Percentiles rank a stretch among this genome's conserved stretches.
phyloP scores from a whole-genome alignment of 805 yeast genomes.

The Metschnikowia kofuensis region DNA sequence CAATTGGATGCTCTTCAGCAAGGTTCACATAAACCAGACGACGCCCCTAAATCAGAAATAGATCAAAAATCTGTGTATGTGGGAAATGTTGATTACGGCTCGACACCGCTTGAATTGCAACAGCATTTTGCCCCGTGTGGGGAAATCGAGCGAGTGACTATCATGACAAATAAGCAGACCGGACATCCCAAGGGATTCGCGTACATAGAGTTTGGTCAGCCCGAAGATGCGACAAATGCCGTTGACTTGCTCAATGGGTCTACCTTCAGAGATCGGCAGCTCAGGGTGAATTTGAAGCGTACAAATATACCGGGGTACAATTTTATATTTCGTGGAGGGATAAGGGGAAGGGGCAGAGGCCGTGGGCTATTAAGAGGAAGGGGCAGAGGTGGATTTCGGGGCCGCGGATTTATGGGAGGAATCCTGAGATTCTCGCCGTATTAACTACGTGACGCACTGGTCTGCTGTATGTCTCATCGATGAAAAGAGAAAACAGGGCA shows the following conservation, averaged over 20 bases:
- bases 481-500: neutral
- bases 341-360: constrained; percentile 1
- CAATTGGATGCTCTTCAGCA: constrained; percentile 13
- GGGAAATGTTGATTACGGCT: constrained; percentile 78
- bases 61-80: constrained; percentile 78
- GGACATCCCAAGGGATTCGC: constrained; percentile 89
- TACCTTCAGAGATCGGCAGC: constrained; percentile 61
- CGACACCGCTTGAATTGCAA: constrained; percentile 78
- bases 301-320: constrained; percentile 76
- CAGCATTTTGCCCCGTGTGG: constrained; percentile 70
- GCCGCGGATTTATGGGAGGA: constrained; percentile 14
- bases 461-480: neutral
- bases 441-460: neutral
- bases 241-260: constrained; percentile 60
- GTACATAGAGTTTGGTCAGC: constrained; percentile 76
- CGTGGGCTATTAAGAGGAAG: constrained; percentile 9
- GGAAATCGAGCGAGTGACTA: constrained; percentile 74
- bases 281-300: constrained; percentile 74
- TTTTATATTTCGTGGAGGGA: constrained; percentile 24
- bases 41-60: constrained; percentile 38
- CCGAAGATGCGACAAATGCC: constrained; percentile 62
- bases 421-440: constrained; percentile 12
- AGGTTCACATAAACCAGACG: constrained; percentile 31
- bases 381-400: constrained; percentile 12
- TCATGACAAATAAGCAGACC: constrained; percentile 65